phyloP scores from a whole-genome alignment of 192 early-diverging fungal species.

The Coemansia sp. region DNA sequence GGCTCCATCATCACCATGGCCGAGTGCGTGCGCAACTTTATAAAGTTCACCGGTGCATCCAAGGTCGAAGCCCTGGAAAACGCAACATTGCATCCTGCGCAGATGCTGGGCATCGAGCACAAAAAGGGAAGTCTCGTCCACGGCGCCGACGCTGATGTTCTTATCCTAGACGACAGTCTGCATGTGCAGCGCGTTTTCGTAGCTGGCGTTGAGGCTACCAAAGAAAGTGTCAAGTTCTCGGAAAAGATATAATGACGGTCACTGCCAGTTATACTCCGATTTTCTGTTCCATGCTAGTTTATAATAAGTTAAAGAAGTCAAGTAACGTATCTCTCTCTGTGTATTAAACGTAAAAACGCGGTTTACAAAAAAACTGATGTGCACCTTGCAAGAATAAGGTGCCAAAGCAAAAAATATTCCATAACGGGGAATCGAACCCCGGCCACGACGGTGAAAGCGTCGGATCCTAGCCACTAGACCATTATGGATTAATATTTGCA shows the following conservation, averaged over 20 bases:
- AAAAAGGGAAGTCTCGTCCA: slow-evolving; percentile 70
- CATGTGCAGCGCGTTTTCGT: slow-evolving; percentile 72
- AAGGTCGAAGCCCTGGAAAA: slow-evolving; percentile 78
- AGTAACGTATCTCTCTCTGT: too few relatives aligned
- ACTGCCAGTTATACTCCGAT: neutral
- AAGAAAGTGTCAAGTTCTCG: slow-evolving; percentile 29
- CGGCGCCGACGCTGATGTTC: slow-evolving; percentile 76
- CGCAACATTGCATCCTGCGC: slow-evolving; percentile 76
- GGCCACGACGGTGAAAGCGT: slow-evolving; percentile 13
- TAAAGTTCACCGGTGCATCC: slow-evolving; percentile 71
- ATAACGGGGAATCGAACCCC: slow-evolving; percentile 8
- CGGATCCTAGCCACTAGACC: slow-evolving; percentile 12
- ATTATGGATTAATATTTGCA: neutral
- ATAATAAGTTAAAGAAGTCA: too few relatives aligned
- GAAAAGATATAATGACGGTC: slow-evolving; percentile 20
- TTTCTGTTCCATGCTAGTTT: too few relatives aligned
- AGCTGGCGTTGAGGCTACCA: slow-evolving; percentile 60
- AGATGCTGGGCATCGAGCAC: slow-evolving; percentile 68
- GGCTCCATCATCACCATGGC: slow-evolving; percentile 69
- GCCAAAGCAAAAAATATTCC: neutral
- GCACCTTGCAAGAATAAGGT: neutral
- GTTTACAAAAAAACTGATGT: too few relatives aligned
- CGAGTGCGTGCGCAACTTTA: slow-evolving; percentile 76
- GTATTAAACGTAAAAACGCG: too few relatives aligned
- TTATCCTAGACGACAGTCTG: slow-evolving; percentile 67